phyloP scores from a whole-genome alignment of 73 alveolate genomes.

The Tetrahymena malaccensis region DNA sequence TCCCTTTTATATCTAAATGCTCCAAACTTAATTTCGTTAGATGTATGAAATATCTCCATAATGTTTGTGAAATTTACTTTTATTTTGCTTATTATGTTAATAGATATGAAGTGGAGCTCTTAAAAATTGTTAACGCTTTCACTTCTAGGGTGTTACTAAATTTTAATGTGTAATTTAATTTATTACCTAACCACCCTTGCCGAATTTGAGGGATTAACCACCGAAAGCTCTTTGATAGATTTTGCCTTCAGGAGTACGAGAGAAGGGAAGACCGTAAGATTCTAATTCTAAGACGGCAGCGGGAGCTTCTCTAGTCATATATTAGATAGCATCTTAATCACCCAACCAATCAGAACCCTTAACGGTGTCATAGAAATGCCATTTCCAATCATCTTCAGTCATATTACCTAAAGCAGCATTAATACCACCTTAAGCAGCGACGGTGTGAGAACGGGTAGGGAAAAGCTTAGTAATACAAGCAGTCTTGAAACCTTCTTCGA shows the following conservation, averaged over 20 bases:
- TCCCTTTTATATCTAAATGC: neutral
- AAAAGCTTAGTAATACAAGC: slow-evolving; percentile 92
- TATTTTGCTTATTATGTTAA: too few species aligned
- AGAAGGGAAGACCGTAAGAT: slow-evolving; percentile 89
- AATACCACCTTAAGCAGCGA: slow-evolving; percentile 94
- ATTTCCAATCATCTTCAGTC: slow-evolving; percentile 95
- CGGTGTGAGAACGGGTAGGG: slow-evolving; percentile 96
- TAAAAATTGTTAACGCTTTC: neutral
- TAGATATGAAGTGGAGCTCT: neutral
- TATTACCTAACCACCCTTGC: slow-evolving; percentile 61
- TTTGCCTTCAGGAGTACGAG: slow-evolving; percentile 92
- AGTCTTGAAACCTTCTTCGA: slow-evolving; percentile 90
- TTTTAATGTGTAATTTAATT: too few species aligned
- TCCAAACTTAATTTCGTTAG: neutral
- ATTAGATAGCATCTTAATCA: slow-evolving; percentile 92
- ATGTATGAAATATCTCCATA: neutral
- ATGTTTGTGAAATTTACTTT: neutral
- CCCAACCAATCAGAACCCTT: slow-evolving; percentile 79
- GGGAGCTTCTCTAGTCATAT: slow-evolving; percentile 91
- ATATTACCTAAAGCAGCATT: slow-evolving; percentile 93
- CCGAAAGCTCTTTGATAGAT: slow-evolving; percentile 95
- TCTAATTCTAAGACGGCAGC: slow-evolving; percentile 87
- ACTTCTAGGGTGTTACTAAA: neutral
- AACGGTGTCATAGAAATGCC: slow-evolving; percentile 96
- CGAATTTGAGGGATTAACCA: slow-evolving; percentile 82